phyloP scores from a whole-genome alignment of 2,329 filamentous ascomycete genomes.

The Phialemonium atrogriseum region DNA sequence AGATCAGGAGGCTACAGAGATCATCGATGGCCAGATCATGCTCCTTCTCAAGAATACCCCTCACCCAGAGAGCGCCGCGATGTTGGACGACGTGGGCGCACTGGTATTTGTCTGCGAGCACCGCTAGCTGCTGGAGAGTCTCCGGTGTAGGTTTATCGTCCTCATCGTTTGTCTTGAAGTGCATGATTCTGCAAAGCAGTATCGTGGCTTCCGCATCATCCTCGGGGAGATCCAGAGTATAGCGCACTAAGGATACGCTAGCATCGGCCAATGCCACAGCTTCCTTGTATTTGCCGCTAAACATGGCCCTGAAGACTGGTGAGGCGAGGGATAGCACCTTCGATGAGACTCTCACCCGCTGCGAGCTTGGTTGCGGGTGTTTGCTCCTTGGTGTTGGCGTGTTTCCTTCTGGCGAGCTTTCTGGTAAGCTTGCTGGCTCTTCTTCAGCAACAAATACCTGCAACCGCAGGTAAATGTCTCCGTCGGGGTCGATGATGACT shows the following conservation, averaged over 20 bases:
- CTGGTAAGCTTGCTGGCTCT: too few species aligned
- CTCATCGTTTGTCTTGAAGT: not conserved
- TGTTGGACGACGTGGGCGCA: not conserved
- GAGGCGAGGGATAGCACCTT: not conserved
- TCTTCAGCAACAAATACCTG: too few species aligned
- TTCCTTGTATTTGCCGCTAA: not conserved
- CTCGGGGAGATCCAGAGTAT: not conserved
- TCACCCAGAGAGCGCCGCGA: not conserved
- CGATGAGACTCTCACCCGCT: too few species aligned
- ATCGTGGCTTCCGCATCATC: not conserved
- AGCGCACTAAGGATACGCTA: not conserved
- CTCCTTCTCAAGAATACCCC: not conserved
- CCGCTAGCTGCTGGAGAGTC: not conserved
- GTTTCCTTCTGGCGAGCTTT: too few species aligned
- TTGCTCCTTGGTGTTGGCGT: too few species aligned
- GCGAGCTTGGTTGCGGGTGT: too few species aligned
- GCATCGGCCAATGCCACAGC: not conserved
- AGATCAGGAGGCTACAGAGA: not conserved
- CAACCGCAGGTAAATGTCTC: too few species aligned
- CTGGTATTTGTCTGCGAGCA: not conserved
- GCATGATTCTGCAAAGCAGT: not conserved
- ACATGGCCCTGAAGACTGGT: conserved; percentile 1
- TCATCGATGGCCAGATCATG: not conserved
- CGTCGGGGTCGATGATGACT: too few species aligned
- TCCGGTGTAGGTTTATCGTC: not conserved